Evolutionary conservation across 768 basidiomycete genomes (phyloP).

Genomic region (Pisolithus microcarpus): DNA sequence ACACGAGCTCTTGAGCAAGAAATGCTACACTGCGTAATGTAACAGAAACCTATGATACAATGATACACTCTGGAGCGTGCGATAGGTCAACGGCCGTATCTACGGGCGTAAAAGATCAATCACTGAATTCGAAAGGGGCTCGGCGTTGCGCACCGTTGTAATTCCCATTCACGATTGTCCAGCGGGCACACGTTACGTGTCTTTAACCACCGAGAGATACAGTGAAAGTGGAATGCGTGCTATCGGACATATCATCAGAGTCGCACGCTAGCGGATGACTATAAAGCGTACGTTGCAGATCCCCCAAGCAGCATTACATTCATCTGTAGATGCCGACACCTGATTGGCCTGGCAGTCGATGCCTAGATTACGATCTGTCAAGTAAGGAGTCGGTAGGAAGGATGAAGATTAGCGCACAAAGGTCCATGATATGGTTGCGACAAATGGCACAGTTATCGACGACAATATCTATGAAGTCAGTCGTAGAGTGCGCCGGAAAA

Average conservation of each 20-base stretch:
- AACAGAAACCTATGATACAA: constrained; percentile 16
- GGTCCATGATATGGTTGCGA: constrained; percentile 99
- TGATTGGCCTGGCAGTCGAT: constrained; percentile 99
- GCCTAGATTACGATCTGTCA: constrained; percentile 43
- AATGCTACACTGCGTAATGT: constrained; percentile 10
- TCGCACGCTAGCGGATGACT: background rate
- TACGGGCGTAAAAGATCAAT: constrained; percentile 7
- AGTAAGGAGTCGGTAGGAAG: constrained; percentile 1
- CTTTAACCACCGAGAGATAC: constrained; percentile 98
- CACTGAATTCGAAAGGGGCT: background rate
- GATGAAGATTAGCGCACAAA: constrained; percentile 55
- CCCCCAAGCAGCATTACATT: constrained; percentile 98
- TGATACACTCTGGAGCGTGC: background rate
- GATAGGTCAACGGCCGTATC: constrained; percentile 35
- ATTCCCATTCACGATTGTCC: constrained; percentile 94
- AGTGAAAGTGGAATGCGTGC: constrained; percentile 99
- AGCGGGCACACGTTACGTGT: constrained; percentile 92
- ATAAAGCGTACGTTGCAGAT: constrained; percentile 75
- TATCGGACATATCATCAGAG: constrained; percentile 21
- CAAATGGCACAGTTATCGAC: constrained; percentile 99
- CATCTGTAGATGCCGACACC: constrained; percentile 92
- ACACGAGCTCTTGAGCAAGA: background rate
- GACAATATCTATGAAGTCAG: constrained; percentile 68
- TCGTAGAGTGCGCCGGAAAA: background rate
- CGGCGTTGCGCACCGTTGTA: constrained; percentile 69